Evolutionary conservation across 2,329 filamentous ascomycete species (phyloP).

Genomic region (Ploettnerulaceae sp.): DNA sequence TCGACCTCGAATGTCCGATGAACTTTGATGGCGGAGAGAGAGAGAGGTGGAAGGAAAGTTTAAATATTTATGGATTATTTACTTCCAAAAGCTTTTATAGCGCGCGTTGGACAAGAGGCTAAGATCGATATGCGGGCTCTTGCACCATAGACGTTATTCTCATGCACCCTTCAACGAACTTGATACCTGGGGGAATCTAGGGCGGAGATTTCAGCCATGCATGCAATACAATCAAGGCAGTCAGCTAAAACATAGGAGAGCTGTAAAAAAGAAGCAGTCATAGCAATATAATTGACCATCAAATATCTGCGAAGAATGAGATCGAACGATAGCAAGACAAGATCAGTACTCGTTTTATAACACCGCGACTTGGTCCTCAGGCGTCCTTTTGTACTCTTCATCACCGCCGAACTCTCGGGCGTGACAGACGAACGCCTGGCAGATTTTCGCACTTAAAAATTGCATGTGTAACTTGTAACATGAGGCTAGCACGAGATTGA

Average conservation of each 20-base stretch:
- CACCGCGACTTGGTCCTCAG: not conserved
- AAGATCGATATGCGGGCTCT: too few species aligned
- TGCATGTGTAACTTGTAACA: not conserved
- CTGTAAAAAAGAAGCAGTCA: too few species aligned
- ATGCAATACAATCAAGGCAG: too few species aligned
- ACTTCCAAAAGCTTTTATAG: too few species aligned
- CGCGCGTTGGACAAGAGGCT: too few species aligned
- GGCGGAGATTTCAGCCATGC: too few species aligned
- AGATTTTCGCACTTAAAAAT: not conserved
- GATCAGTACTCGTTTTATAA: not conserved
- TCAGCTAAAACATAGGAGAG: not conserved
- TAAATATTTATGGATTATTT: too few species aligned
- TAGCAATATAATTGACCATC: too few species aligned
- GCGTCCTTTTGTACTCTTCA: not conserved
- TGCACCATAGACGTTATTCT: not conserved
- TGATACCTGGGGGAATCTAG: too few species aligned
- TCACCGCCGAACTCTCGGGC: not conserved
- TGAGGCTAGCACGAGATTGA: not conserved
- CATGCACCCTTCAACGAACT: not conserved
- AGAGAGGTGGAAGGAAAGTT: too few species aligned
- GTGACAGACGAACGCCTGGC: not conserved
- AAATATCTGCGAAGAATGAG: not conserved
- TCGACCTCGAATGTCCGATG: too few species aligned
- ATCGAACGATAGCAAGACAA: not conserved
- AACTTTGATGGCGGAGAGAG: too few species aligned